Conservation (phyloP, 306 rosid genomes). For the Quercus ilex region DNA sequence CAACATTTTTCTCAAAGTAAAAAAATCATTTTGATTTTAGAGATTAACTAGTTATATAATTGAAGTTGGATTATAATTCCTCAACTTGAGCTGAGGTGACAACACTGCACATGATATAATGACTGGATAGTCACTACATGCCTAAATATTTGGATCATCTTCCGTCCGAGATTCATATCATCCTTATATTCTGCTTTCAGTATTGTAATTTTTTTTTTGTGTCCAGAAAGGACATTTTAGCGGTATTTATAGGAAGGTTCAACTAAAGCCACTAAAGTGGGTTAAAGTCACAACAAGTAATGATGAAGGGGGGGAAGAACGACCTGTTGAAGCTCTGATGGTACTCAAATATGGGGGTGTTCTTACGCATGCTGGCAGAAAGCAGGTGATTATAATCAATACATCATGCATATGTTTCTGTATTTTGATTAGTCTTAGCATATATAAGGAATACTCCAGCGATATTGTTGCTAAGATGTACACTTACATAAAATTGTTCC, state of each 20-base stretch:
- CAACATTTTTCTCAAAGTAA: neutral
- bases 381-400: slow-evolving; percentile 60
- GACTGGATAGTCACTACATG: neutral
- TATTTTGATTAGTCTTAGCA: neutral
- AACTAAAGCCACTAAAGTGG: slow-evolving; percentile 94
- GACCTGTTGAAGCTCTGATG: slow-evolving; percentile 96
- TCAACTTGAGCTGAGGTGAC: neutral
- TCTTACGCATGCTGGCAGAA: slow-evolving; percentile 98
- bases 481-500: neutral
- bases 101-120: neutral
- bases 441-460: neutral
- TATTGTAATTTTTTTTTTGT: neutral
- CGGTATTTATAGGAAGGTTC: slow-evolving; percentile 96
- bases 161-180: neutral
- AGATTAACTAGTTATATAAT: neutral
- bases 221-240: slow-evolving; percentile 95
- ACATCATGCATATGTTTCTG: neutral
- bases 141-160: slow-evolving; percentile 1
- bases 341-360: slow-evolving; percentile 98
- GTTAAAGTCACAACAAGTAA: slow-evolving; percentile 60
- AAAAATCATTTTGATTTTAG: neutral
- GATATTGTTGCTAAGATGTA: neutral
- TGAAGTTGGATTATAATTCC: neutral
- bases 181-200: neutral
- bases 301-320: slow-evolving; percentile 91